Evolutionary conservation across 1,284 basidiomycete species (phyloP).

Genomic region (Leccinum fallax): DNA sequence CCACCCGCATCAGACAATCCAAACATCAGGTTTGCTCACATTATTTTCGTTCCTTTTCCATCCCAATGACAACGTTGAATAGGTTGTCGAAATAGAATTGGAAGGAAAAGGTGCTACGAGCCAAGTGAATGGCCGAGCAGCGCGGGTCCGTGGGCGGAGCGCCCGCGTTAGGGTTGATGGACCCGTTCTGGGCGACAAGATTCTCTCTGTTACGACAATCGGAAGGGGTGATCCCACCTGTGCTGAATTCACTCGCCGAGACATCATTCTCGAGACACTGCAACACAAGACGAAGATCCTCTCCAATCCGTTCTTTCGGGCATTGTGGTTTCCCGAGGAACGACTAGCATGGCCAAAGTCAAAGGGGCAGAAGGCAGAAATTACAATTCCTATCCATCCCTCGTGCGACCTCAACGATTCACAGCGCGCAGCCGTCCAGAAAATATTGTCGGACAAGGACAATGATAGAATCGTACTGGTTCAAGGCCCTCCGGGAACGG

Average conservation of each 20-base stretch:
- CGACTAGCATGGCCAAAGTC: constrained; percentile 15
- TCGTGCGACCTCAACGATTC: constrained; percentile 39
- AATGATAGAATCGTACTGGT: constrained; percentile 51
- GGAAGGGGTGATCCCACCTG: constrained; percentile 45
- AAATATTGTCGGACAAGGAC: constrained; percentile 40
- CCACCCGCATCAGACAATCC: constrained; percentile 40
- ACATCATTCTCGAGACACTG: constrained; percentile 40
- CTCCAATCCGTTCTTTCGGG: constrained; percentile 46
- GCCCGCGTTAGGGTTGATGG: background rate
- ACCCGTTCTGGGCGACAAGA: background rate
- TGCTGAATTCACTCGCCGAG: constrained; percentile 42
- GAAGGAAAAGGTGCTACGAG: background rate
- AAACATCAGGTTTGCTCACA: constrained; percentile 36
- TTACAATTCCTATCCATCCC: constrained; percentile 2
- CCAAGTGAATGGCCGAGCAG: background rate
- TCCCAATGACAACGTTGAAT: background rate
- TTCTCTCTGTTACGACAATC: constrained; percentile 35
- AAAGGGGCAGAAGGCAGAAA: background rate
- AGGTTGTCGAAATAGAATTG: constrained; percentile 29
- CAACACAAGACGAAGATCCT: constrained; percentile 38
- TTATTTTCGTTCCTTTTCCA: background rate
- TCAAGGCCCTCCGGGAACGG: constrained; percentile 58
- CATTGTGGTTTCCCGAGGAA: constrained; percentile 42
- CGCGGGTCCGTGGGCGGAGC: background rate
- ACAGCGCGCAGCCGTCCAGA: constrained; percentile 40